phyloP scores from a whole-genome alignment of 768 basidiomycete genomes.

The Termitomyces sp. region DNA sequence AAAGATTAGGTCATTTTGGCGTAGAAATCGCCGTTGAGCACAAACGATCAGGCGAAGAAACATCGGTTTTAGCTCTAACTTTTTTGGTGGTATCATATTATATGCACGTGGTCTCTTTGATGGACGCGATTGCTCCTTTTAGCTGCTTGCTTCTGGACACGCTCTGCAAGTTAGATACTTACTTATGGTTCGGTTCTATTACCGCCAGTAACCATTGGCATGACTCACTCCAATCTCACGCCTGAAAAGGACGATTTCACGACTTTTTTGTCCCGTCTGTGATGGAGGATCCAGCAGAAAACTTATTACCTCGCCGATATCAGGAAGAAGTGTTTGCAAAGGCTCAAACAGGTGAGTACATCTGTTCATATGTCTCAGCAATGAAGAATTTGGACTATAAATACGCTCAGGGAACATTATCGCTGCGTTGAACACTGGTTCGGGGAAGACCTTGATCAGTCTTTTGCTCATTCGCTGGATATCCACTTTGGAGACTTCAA shows the following conservation, averaged over 20 bases:
- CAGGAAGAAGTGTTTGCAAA: conserved; percentile 71
- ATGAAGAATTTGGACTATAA: background rate
- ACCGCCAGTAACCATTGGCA: background rate
- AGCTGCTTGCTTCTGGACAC: background rate
- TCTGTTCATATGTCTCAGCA: background rate
- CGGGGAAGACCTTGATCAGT: conserved; percentile 77
- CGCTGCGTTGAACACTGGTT: conserved; percentile 74
- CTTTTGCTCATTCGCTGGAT: conserved; percentile 79
- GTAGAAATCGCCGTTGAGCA: conserved; percentile 1
- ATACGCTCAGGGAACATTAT: conserved; percentile 56
- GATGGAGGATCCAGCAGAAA: conserved; percentile 10
- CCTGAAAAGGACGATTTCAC: background rate
- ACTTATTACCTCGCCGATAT: conserved; percentile 46
- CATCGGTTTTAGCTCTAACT: background rate
- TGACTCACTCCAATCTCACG: background rate
- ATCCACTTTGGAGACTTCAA: conserved; percentile 44
- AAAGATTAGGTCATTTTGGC: background rate
- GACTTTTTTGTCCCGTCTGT: background rate
- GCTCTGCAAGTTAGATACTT: background rate
- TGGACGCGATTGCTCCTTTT: background rate
- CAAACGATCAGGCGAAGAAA: conserved; percentile 3
- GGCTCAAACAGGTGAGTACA: conserved; percentile 45
- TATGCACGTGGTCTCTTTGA: background rate
- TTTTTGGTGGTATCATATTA: background rate
- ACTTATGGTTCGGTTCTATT: background rate